Evolutionary conservation across 2,329 filamentous ascomycete species (phyloP).

Genomic region (Tolypocladium tropicale): DNA sequence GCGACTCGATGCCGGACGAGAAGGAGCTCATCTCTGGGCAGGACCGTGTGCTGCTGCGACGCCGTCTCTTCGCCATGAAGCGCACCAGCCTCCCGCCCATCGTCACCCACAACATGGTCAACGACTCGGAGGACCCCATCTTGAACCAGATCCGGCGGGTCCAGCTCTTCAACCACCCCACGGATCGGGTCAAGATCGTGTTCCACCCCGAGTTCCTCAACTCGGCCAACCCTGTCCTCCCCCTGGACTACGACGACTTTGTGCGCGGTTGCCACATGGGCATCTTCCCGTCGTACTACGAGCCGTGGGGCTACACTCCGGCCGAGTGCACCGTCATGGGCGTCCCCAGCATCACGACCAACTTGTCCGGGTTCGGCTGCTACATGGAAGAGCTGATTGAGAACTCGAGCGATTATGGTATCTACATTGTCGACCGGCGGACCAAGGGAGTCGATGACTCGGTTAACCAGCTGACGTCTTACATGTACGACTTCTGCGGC

Average conservation of each 20-base stretch:
- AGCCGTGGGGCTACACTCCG: conserved; percentile 98
- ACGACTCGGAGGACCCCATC: conserved; percentile 86
- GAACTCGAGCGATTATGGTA: conserved; percentile 95
- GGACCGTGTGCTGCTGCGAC: conserved; percentile 84
- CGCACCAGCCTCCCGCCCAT: conserved; percentile 82
- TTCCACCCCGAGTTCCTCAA: conserved; percentile 98
- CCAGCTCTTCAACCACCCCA: conserved; percentile 92
- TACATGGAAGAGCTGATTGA: conserved; percentile 99
- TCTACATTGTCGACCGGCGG: conserved; percentile 95
- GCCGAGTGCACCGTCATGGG: conserved; percentile 99
- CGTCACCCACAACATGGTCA: conserved; percentile 98
- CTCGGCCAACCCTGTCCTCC: conserved; percentile 87
- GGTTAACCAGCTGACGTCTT: conserved; percentile 81
- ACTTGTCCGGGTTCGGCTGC: conserved; percentile 93
- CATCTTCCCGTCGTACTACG: conserved; percentile 95
- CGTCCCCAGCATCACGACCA: conserved; percentile 95
- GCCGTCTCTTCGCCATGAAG: conserved; percentile 95
- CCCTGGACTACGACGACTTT: conserved; percentile 96
- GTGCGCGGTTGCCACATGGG: conserved; percentile 93
- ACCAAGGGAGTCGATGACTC: conserved; percentile 95
- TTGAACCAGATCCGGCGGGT: conserved; percentile 93
- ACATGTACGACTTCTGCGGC: conserved; percentile 84
- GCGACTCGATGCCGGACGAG: conserved; percentile 86
- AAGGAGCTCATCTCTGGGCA: conserved; percentile 89
- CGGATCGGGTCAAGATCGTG: conserved; percentile 91